Percentiles rank a stretch among this genome's conserved stretches.
Conservation (phyloP, 2,329 filamentous ascomycete species). For the Fusarium sp. region DNA sequence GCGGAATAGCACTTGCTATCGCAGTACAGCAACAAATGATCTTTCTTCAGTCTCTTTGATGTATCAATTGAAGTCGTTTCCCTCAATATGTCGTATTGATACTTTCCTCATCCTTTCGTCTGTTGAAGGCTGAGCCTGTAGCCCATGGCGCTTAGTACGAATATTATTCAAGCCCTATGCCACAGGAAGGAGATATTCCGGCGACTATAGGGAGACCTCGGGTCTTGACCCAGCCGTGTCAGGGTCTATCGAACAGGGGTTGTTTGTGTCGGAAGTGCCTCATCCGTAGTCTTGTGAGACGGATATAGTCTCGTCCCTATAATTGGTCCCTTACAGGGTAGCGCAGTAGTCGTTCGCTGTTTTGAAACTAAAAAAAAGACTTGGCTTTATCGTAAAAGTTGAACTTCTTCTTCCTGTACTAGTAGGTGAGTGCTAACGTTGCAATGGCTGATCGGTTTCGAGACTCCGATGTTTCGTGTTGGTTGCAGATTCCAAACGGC, state of each 20-base stretch:
- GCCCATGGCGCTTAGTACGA: constrained; percentile 30
- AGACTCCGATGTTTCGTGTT: constrained; percentile 31
- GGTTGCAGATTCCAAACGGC: constrained; percentile 29
- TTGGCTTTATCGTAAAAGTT: constrained; percentile 5
- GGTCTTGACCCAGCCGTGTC: constrained; percentile 27
- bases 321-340: constrained; percentile 5
- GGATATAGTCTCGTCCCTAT: constrained; percentile 35
- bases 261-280: constrained; percentile 40
- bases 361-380: constrained; percentile 12
- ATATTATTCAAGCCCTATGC: constrained; percentile 19
- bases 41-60: not conserved
- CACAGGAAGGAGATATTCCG: constrained; percentile 4
- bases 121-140: not conserved
- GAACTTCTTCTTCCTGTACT: not conserved
- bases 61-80: not conserved
- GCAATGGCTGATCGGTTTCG: constrained; percentile 6
- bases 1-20: not conserved
- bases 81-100: no score
- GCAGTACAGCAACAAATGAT: not conserved
- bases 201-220: constrained; percentile 22
- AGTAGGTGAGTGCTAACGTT: constrained; percentile 2
- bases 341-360: not conserved
- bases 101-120: not conserved
- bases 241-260: constrained; percentile 25
- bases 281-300: constrained; percentile 41